These are phyloP conservation scores for Kalmusia sp. DNA, from an alignment of 2,329 filamentous ascomycete genomes.

Conservation along the genomic window DNA sequence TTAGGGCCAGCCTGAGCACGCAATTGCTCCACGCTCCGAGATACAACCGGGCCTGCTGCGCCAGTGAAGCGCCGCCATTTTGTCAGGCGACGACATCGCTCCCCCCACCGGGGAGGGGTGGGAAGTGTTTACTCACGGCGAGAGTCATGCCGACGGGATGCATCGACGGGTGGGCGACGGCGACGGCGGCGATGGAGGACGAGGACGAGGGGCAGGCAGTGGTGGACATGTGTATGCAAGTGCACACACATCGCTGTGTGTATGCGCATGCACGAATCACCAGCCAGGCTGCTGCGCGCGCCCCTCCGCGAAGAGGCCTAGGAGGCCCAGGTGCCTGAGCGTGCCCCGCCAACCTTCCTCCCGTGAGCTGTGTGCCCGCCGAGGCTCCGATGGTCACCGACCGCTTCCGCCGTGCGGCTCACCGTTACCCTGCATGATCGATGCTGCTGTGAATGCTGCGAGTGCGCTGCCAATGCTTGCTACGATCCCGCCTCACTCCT, in stretches of 20 bases:
- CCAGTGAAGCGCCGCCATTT: background rate
- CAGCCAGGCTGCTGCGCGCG: too few relatives aligned
- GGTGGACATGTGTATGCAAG: background rate
- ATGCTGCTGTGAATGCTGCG: background rate
- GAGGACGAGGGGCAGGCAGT: background rate
- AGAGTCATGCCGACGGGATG: background rate
- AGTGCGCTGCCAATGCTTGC: too few relatives aligned
- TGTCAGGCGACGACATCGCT: background rate
- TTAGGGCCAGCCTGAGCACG: constrained; percentile 1
- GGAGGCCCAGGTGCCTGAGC: too few relatives aligned
- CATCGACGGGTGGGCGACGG: background rate
- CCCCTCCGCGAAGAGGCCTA: too few relatives aligned
- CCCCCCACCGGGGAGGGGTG: too few relatives aligned
- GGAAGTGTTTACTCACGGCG: too few relatives aligned
- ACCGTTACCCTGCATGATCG: background rate
- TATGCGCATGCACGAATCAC: too few relatives aligned
- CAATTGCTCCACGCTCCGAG: constrained; percentile 5
- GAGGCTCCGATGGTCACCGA: constrained; percentile 4
- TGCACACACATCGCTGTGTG: too few relatives aligned
- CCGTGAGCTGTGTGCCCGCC: background rate
- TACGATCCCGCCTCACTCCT: background rate
- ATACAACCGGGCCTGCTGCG: background rate
- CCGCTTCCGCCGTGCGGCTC: constrained; percentile 4
- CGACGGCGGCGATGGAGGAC: too few relatives aligned
- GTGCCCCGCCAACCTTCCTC: background rate